Base-by-base conservation (phyloP, 495 filamentous ascomycete species). In the Penicillium antarcticum region DNA sequence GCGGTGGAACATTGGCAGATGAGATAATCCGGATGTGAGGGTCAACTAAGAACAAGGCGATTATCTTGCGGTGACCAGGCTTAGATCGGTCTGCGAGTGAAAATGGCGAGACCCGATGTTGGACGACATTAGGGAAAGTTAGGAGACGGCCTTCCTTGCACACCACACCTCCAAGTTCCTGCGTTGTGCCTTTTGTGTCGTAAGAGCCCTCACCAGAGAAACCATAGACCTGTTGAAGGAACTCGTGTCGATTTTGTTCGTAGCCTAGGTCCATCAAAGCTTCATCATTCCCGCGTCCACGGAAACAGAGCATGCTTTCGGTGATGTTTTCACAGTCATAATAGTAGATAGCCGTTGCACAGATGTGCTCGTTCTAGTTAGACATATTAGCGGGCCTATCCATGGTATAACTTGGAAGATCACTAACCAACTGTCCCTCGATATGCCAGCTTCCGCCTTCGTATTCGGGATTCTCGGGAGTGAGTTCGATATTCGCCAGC, bases 241-340 rank as follows among this genome's bases (percentile, higher is more conserved):
- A 70, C n/a, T 61, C 45, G 42, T 65, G 51, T 9, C 60, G 59
- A n/a, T 48, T 45, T 55, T 75, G 70, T 6, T 56, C 49, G 51
- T 71, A 70, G 1, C 8, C 1, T 6, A 71, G 16, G 1, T 59
- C 42, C 9, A 26, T 1, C n/a, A 43, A 18, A 0, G 35, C 3
- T 11, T 65, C 46, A 12, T 67, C 45, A 19, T 29, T 23, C 3
- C 63, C 39, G 6, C 56, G 50, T 34, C 78, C 69, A 11, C 78
- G 77, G 58, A 88, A 85, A 0, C 68, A 55, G 0, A 88, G 72
- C 26, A 53, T 57, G 52, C 71, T 80, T 4, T 74, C 61, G 4
- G 77, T 83, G 46, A 87, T 79, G 58, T 91, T 89, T 1, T 82
- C 67, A 42, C 61, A 68, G 53, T 84, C 79, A 60, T 83, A 86